These are phyloP conservation scores for Pyrenochaeta sp. DNA, from an alignment of 2,329 filamentous ascomycete species.

Conservation along the genomic window DNA sequence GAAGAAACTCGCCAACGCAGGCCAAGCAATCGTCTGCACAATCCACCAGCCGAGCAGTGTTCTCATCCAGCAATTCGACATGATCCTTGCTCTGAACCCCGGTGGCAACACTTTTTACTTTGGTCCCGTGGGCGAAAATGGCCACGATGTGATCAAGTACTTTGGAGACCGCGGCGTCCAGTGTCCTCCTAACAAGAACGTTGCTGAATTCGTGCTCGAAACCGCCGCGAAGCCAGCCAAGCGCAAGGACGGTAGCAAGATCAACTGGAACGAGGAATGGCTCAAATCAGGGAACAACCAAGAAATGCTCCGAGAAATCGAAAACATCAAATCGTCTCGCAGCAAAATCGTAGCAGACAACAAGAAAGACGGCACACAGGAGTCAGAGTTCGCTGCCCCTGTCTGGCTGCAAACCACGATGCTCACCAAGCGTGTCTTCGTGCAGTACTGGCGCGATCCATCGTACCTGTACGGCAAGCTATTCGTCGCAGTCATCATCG, in stretches of 20 bases:
- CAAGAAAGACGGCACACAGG: conserved; percentile 15
- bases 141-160: conserved; percentile 70
- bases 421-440: conserved; percentile 74
- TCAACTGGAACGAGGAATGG: conserved; percentile 83
- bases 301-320: conserved; percentile 69
- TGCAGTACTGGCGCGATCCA: conserved; percentile 77
- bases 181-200: conserved; percentile 71
- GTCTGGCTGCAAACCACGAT: conserved; percentile 68
- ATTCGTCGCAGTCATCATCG: conserved; percentile 73
- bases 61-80: conserved; percentile 76
- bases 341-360: conserved; percentile 52
- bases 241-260: conserved; percentile 60
- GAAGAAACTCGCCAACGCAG: conserved; percentile 70
- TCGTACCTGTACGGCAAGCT: conserved; percentile 80
- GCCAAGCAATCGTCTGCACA: conserved; percentile 76
- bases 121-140: conserved; percentile 73
- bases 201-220: conserved; percentile 72
- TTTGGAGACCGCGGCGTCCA: conserved; percentile 70
- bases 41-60: conserved; percentile 76
- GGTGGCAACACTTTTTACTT: conserved; percentile 78
- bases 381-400: conserved; percentile 71
- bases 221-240: conserved; percentile 66
- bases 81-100: conserved; percentile 73
- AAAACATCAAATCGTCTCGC: conserved; percentile 66
- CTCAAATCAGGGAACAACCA: conserved; percentile 67